Percentiles rank a stretch among this genome's conserved stretches.
phyloP scores from a whole-genome alignment of 768 basidiomycete genomes.

The Lactarius akahatsu region DNA sequence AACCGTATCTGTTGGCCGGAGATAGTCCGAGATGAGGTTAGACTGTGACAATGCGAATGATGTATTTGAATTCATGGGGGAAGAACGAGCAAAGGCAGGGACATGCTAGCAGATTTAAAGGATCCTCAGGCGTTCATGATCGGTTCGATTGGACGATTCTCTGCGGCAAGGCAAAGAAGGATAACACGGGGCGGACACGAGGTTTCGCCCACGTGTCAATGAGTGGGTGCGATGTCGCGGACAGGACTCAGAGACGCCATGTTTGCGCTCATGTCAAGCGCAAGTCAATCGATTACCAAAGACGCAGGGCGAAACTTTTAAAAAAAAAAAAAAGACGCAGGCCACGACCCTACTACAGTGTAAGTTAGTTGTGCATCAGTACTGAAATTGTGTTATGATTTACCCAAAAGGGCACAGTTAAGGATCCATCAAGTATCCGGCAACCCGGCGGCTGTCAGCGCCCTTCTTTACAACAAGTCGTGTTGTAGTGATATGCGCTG shows the following conservation, averaged over 20 bases:
- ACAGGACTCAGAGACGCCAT: background rate
- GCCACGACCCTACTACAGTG: background rate
- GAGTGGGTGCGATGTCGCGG: background rate
- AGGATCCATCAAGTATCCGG: background rate
- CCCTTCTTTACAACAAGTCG: background rate
- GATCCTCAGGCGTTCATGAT: background rate
- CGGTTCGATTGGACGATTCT: background rate
- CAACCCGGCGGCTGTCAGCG: background rate
- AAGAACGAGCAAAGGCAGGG: background rate
- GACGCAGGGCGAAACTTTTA: background rate
- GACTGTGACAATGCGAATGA: background rate
- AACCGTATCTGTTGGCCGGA: background rate
- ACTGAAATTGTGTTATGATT: background rate
- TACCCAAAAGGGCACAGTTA: background rate
- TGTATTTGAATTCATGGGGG: background rate
- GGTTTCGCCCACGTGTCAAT: background rate
- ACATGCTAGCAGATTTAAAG: background rate
- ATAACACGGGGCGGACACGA: background rate
- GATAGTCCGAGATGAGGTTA: background rate
- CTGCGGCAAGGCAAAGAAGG: background rate
- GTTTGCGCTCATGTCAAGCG: background rate
- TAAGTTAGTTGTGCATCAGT: no score
- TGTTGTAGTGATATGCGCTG: background rate
- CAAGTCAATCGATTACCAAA: no score
- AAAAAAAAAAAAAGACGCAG: background rate